Percentiles rank a stretch among this genome's conserved stretches.
phyloP scores from a whole-genome alignment of 352 stramenopile genomes.

The Globisporangium spinosum region DNA sequence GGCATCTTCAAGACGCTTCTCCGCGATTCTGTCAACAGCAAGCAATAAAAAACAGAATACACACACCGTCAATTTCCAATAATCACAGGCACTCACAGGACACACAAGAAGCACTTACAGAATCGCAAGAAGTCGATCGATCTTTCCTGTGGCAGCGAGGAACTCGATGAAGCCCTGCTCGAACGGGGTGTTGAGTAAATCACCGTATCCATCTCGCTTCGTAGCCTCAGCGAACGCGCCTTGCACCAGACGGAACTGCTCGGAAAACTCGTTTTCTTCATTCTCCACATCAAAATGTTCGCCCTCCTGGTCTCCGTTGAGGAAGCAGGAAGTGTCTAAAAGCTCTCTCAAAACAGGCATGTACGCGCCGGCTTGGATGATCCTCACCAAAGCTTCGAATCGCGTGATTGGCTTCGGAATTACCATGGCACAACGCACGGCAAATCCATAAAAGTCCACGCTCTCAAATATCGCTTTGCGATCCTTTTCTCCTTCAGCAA shows the following conservation, averaged over 20 bases:
- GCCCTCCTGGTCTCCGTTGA: constrained; percentile 16
- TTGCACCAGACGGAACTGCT: constrained; percentile 41
- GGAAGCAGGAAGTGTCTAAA: constrained; percentile 28
- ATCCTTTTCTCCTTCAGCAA: constrained; percentile 21
- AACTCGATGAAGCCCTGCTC: constrained; percentile 47
- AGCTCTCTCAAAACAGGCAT: constrained; percentile 39
- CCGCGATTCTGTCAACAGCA: constrained; percentile 26
- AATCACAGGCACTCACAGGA: not conserved
- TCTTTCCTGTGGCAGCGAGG: constrained; percentile 31
- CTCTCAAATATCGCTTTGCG: constrained; percentile 11
- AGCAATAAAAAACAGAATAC: not conserved
- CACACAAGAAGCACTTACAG: constrained; percentile 17
- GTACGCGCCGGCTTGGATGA: constrained; percentile 44
- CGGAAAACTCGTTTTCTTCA: constrained; percentile 23
- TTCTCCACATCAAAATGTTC: constrained; percentile 1
- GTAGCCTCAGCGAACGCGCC: constrained; percentile 32
- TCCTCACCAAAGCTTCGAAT: constrained; percentile 34
- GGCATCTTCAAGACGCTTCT: constrained; percentile 36
- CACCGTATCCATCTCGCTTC: constrained; percentile 24
- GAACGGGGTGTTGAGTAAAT: constrained; percentile 34
- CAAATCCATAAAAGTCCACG: constrained; percentile 37
- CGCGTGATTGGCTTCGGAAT: constrained; percentile 38
- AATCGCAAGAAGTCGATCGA: constrained; percentile 19
- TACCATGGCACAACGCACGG: constrained; percentile 44
- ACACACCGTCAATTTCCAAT: not conserved